A percentile compares a stretch with the other conserved stretches of the same genome.
Conservation (phyloP, 176 grass and related monocot species). For the Eremochloa ophiuroides region DNA sequence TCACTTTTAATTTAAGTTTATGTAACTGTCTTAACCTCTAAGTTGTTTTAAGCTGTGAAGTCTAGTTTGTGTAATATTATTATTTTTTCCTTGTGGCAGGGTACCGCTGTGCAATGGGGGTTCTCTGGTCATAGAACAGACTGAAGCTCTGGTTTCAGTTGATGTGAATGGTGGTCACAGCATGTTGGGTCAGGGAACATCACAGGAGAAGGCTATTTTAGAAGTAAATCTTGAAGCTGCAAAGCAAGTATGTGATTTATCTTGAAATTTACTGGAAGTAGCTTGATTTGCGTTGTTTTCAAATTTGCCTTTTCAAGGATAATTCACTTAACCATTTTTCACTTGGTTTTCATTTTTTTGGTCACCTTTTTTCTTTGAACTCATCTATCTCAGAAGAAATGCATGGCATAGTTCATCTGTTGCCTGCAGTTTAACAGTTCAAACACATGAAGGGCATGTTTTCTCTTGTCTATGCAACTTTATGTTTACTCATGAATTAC, state of each 20-base stretch:
- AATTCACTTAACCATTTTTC: slow-evolving; percentile 1
- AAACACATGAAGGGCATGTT: not conserved
- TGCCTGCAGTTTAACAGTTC: not conserved
- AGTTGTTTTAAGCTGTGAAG: not conserved
- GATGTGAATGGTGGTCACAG: slow-evolving; percentile 94
- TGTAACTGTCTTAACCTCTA: not conserved
- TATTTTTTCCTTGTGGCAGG: slow-evolving; percentile 44
- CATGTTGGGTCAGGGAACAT: slow-evolving; percentile 75
- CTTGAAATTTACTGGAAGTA: slow-evolving; percentile 11
- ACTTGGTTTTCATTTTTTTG: not conserved
- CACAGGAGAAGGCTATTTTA: slow-evolving; percentile 78
- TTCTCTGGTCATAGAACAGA: slow-evolving; percentile 95
- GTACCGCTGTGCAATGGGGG: slow-evolving; percentile 75
- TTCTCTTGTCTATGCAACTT: not conserved
- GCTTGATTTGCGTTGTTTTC: slow-evolving; percentile 15
- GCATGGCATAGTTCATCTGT: not conserved
- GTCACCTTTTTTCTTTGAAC: not conserved
- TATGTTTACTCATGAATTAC: not conserved
- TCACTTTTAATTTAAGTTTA: not conserved
- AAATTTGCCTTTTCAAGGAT: not conserved
- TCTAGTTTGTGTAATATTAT: slow-evolving; percentile 9
- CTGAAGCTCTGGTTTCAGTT: slow-evolving; percentile 91
- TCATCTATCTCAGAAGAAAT: not conserved
- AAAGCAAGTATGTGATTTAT: slow-evolving; percentile 77
- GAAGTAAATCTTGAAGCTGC: slow-evolving; percentile 91